phyloP scores from a whole-genome alignment of 108 stramenopile species.

The Skeletonema menzelii region DNA sequence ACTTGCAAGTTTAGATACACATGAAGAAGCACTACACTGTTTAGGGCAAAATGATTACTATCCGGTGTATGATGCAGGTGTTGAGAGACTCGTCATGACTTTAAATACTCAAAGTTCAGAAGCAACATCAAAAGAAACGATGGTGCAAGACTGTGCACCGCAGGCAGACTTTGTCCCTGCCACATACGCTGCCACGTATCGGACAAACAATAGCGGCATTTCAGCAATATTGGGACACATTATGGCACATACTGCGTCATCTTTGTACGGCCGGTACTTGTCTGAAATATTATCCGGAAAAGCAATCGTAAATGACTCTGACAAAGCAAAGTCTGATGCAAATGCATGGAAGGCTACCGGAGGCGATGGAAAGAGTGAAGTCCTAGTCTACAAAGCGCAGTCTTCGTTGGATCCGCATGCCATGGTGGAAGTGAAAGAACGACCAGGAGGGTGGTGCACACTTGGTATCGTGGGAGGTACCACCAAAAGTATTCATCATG shows the following conservation, averaged over 20 bases:
- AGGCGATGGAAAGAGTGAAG: neutral
- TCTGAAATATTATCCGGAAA: neutral
- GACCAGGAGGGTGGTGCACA: slow-evolving; percentile 11
- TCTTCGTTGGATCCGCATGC: slow-evolving; percentile 1
- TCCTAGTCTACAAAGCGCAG: neutral
- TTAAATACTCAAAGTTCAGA: neutral
- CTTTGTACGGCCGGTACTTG: neutral
- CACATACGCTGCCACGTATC: slow-evolving; percentile 8
- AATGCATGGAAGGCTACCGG: neutral
- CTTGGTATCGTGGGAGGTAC: slow-evolving; percentile 1
- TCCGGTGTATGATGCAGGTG: slow-evolving; percentile 26
- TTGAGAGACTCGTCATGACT: slow-evolving; percentile 3
- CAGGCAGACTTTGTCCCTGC: neutral
- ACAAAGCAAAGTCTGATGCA: neutral
- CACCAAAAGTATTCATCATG: slow-evolving; percentile 12
- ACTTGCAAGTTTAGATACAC: neutral
- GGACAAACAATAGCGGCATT: slow-evolving; percentile 3
- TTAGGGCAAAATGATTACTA: slow-evolving; percentile 2
- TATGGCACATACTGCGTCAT: neutral
- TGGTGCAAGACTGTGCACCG: neutral
- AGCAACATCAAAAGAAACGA: neutral
- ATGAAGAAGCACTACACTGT: neutral
- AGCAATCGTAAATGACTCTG: neutral
- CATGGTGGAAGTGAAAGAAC: slow-evolving; percentile 9
- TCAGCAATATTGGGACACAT: neutral